These are phyloP conservation scores for Arachnomyces sp. DNA, from an alignment of 2,329 filamentous ascomycete genomes.

Conservation along the genomic window DNA sequence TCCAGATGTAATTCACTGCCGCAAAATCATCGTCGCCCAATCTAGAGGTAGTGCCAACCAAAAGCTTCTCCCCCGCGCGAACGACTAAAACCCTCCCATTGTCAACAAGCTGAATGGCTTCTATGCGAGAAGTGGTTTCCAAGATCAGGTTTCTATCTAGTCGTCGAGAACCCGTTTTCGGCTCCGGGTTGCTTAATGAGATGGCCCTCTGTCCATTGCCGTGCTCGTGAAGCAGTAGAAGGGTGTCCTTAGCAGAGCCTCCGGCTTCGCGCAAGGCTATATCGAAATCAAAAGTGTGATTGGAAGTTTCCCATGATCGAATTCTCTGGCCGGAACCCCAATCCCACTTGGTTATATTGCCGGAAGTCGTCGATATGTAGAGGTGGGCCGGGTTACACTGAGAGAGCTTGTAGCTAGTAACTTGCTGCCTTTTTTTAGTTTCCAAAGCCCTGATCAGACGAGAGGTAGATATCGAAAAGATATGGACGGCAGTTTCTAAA, in stretches of 20 bases:
- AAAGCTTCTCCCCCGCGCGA: slow-evolving; percentile 39
- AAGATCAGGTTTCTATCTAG: slow-evolving; percentile 20
- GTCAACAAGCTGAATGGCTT: slow-evolving; percentile 21
- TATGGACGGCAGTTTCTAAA: slow-evolving; percentile 65
- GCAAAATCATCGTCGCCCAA: slow-evolving; percentile 26
- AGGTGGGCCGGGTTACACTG: slow-evolving; percentile 44
- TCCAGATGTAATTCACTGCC: slow-evolving; percentile 44
- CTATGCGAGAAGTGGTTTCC: slow-evolving; percentile 22
- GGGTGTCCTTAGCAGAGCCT: slow-evolving; percentile 22
- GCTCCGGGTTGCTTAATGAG: slow-evolving; percentile 9
- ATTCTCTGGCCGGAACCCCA: slow-evolving; percentile 45
- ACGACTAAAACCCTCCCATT: slow-evolving; percentile 31
- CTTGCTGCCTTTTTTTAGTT: slow-evolving; percentile 39
- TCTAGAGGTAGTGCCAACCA: slow-evolving; percentile 50
- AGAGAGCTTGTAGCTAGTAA: slow-evolving; percentile 48
- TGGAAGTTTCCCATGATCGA: slow-evolving; percentile 36
- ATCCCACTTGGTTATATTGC: slow-evolving; percentile 50
- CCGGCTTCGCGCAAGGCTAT: slow-evolving; percentile 15
- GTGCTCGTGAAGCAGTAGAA: slow-evolving; percentile 33
- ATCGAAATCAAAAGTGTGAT: slow-evolving; percentile 26
- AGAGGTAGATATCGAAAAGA: slow-evolving; percentile 76
- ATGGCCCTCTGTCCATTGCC: slow-evolving; percentile 34
- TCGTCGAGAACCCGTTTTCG: slow-evolving; percentile 4
- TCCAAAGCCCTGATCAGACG: slow-evolving; percentile 67
- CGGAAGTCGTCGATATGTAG: slow-evolving; percentile 46